Percentiles rank a stretch among this genome's conserved stretches.
phyloP scores from a whole-genome alignment of 2,329 filamentous ascomycete species.

The Volutella citrinella region DNA sequence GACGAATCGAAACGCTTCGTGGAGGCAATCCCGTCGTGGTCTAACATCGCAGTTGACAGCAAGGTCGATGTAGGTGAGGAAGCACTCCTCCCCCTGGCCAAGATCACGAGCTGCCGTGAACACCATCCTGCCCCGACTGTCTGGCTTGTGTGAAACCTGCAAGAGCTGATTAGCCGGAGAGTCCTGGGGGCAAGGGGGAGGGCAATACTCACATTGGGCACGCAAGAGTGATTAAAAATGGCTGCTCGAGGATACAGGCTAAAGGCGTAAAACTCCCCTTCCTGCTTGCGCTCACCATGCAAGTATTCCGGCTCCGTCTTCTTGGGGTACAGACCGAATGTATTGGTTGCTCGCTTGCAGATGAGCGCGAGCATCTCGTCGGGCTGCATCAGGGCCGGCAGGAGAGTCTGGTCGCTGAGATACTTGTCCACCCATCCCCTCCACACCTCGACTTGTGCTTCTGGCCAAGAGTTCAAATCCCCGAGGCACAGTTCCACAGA shows the following conservation, averaged over 20 bases:
- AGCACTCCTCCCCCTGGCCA: conserved; percentile 20
- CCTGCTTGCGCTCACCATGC: too few species aligned
- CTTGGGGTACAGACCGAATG: conserved; percentile 26
- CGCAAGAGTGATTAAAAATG: conserved; percentile 29
- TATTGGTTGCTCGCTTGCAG: conserved; percentile 30
- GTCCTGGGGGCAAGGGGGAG: not conserved
- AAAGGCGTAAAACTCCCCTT: conserved; percentile 25
- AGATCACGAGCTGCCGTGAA: conserved; percentile 25
- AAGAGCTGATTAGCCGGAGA: not conserved
- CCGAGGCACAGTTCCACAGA: conserved; percentile 23
- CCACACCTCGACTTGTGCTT: conserved; percentile 25
- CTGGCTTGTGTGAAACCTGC: conserved; percentile 24
- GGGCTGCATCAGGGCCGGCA: conserved; percentile 12
- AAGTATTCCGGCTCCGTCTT: conserved; percentile 14
- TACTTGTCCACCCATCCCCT: conserved; percentile 20
- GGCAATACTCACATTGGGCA: conserved; percentile 23
- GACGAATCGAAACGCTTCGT: not conserved
- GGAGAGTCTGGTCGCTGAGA: conserved; percentile 14
- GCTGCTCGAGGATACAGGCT: conserved; percentile 25
- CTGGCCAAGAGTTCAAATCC: conserved; percentile 27
- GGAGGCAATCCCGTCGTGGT: not conserved
- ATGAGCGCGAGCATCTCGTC: conserved; percentile 22
- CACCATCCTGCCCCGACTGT: conserved; percentile 21
- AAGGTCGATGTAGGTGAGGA: conserved; percentile 28
- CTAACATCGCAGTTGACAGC: conserved; percentile 2